Conservation (phyloP, 345 rosid species). For the Capsella bursapastoris region DNA sequence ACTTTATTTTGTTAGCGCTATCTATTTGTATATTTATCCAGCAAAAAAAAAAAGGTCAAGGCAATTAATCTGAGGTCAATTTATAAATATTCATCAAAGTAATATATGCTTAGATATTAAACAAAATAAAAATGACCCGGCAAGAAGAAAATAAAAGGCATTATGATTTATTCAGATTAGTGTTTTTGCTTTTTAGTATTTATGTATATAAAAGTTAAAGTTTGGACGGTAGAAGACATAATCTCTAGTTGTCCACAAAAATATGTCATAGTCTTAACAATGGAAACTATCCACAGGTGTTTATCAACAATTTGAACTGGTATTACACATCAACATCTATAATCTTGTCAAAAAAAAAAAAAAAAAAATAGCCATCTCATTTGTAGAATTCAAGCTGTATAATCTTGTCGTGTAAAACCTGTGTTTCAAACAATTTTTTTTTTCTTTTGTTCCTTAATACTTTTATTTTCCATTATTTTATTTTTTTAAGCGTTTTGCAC, state of each 20-base stretch:
- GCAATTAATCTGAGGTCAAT: neutral
- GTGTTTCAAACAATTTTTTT: neutral
- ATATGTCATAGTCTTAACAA: conserved; percentile 28
- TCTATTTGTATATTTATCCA: conserved; percentile 21
- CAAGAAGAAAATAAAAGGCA: neutral
- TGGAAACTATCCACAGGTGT: conserved; percentile 10
- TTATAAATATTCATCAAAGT: neutral
- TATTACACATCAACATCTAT: neutral
- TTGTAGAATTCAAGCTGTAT: too few species aligned
- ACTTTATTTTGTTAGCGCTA: neutral
- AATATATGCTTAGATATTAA: neutral
- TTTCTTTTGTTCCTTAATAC: neutral
- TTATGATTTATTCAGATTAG: neutral
- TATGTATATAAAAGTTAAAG: neutral
- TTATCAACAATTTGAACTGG: conserved; percentile 13
- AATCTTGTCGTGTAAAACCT: too few species aligned
- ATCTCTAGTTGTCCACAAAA: neutral
- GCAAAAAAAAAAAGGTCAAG: neutral
- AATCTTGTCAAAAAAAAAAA: neutral
- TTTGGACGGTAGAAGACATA: conserved; percentile 30
- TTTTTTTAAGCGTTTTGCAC: neutral
- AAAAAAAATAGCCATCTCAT: neutral
- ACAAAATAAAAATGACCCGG: neutral
- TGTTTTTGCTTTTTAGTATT: neutral
- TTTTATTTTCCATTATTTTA: neutral